phyloP scores from a whole-genome alignment of 805 yeast genomes.

The Myxozyma sirexii region DNA sequence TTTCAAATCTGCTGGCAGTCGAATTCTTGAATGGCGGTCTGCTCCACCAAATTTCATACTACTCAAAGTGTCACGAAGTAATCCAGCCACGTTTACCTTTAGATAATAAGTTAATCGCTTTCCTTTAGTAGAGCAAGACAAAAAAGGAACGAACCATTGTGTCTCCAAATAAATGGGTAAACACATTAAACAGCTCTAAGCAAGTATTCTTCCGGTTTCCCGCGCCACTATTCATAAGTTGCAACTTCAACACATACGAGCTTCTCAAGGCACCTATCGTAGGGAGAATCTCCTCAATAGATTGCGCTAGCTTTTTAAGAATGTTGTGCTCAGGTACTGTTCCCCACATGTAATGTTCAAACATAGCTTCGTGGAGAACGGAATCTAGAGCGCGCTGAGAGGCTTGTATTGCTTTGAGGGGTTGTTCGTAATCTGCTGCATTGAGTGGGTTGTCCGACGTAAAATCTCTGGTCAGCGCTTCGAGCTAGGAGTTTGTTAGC shows the following conservation, averaged over 20 bases:
- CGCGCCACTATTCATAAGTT: slow-evolving; percentile 10
- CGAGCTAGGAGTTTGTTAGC: neutral
- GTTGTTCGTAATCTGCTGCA: neutral
- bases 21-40: neutral
- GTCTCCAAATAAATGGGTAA: slow-evolving; percentile 70
- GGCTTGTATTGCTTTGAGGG: slow-evolving; percentile 3
- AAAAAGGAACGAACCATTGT: slow-evolving; percentile 42
- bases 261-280: slow-evolving; percentile 67
- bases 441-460: neutral
- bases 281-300: slow-evolving; percentile 54
- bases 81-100: neutral
- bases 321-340: slow-evolving; percentile 55
- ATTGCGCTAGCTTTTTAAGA: slow-evolving; percentile 51
- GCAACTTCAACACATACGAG: slow-evolving; percentile 57
- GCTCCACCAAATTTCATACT: slow-evolving; percentile 3
- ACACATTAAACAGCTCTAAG: slow-evolving; percentile 62
- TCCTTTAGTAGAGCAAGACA: neutral
- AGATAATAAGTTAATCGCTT: neutral
- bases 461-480: neutral
- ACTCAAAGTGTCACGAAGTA: neutral
- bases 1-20: neutral
- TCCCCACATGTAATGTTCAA: slow-evolving; percentile 60
- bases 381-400: slow-evolving; percentile 41
- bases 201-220: slow-evolving; percentile 17
- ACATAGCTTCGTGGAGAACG: slow-evolving; percentile 60